Evolutionary conservation across 441 rosid genomes (phyloP), one percentile per base, ranked within the genome.

Genomic region (Erysimum cheiri): DNA sequence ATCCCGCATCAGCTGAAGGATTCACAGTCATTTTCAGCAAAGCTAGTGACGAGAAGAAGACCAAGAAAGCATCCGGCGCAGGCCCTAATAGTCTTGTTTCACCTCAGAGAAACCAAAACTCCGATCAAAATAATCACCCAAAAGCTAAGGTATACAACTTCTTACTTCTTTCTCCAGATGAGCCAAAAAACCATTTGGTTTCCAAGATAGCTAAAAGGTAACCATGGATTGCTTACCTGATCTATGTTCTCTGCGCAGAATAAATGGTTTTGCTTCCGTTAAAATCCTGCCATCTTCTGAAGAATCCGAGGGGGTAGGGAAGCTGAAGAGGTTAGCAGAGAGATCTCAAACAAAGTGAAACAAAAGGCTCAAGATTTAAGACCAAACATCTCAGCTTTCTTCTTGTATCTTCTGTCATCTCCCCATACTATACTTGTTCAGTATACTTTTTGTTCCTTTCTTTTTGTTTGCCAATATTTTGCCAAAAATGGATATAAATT

Each of bases 1-100:
- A 88, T 69, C 88, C 88, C 0, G 88, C 94, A 24, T 82, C 91
- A 1, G 89, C 94, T 0, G 89, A 85, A 53, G 94, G 88, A 36
- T 85, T 78, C 66, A 82, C 90, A 0, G 86, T 86, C 36, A 86
- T 86, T 46, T 88, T 88, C 64, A 83, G 83, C 79, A 85, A 85
- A 80, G 94, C 89, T n/a, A 80, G 88, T 43, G 83, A 86, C 48
- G 86, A 82, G 73, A 86, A 76, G 83, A 86, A 86, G 73, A 83
- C 78, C 29, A 76, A 76, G 52, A 76, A 76, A 76, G 63, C 75
- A 7, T 64, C 79, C 0, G 72, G 71, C 5, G 56, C 75, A 1
- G 75, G 50, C 9, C 73, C 73, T 32, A 69, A 29, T 56, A 68
- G 29, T 64, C 61, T 63, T 2, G 75, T 58, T 57, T 48, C 75